Evolutionary conservation across 345 rosid species (phyloP).

Genomic region (Pistacia integerrima): DNA sequence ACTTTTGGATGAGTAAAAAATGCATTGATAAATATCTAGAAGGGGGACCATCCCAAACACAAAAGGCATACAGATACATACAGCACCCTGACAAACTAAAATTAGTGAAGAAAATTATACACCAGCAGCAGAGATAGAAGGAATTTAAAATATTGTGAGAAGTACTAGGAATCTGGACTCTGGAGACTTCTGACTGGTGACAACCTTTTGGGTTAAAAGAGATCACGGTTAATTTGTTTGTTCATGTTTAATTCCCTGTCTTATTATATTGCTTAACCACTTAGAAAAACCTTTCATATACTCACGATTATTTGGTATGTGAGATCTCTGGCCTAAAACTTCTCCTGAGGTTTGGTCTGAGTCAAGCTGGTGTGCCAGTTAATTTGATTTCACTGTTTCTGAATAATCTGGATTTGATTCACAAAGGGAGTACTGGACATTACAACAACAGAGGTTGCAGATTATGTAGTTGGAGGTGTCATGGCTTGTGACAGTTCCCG

Average conservation of each 20-base stretch:
- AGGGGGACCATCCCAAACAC: neutral
- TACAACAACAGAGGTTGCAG: conserved; percentile 96
- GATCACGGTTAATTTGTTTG: neutral
- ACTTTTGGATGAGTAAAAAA: neutral
- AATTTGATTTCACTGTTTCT: neutral
- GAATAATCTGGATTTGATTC: conserved; percentile 1
- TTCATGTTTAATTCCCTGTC: neutral
- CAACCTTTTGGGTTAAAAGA: neutral
- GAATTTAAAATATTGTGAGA: neutral
- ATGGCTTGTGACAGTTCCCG: conserved; percentile 93
- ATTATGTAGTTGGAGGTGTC: conserved; percentile 85
- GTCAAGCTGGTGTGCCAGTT: neutral
- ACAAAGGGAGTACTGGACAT: conserved; percentile 79
- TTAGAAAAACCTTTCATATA: neutral
- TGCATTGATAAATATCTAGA: neutral
- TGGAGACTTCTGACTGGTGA: neutral
- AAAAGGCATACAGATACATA: neutral
- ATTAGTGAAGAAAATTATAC: neutral
- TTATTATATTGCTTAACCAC: neutral
- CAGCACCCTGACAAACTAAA: no score
- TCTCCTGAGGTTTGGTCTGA: neutral
- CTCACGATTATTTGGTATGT: neutral
- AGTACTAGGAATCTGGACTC: neutral
- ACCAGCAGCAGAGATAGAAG: neutral
- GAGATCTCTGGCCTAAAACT: neutral